A percentile compares a stretch with the other conserved stretches of the same genome.
Conservation (phyloP, 371 early-diverging fungal genomes). For the Batrachochytrium dendrobatidis region DNA sequence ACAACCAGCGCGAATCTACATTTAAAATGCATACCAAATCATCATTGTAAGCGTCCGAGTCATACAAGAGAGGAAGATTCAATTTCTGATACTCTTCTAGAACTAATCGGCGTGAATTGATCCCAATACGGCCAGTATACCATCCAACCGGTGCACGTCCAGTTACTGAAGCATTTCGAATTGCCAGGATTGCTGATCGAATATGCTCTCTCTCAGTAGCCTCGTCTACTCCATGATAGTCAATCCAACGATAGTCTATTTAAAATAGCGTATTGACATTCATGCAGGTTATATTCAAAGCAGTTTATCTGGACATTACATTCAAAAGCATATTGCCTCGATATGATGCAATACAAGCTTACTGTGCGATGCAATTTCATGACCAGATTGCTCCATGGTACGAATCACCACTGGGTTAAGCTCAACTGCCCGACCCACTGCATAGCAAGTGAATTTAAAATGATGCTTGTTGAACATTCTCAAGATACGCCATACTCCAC, state of each 20-base stretch:
- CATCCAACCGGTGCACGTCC: slow-evolving; percentile 38
- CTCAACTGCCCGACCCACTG: slow-evolving; percentile 42
- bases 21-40: slow-evolving; percentile 22
- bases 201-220: slow-evolving; percentile 29
- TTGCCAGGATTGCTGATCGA: slow-evolving; percentile 21
- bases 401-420: slow-evolving; percentile 28
- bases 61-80: slow-evolving; percentile 37
- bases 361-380: slow-evolving; percentile 43
- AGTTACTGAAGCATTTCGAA: slow-evolving; percentile 19
- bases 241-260: slow-evolving; percentile 29
- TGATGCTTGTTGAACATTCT: slow-evolving; percentile 22
- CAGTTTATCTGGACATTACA: too few relatives aligned
- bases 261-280: too few relatives aligned
- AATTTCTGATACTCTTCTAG: slow-evolving; percentile 29
- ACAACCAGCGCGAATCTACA: neutral
- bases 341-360: too few relatives aligned
- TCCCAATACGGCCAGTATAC: slow-evolving; percentile 40
- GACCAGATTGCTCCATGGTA: slow-evolving; percentile 29
- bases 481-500: slow-evolving; percentile 41
- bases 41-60: slow-evolving; percentile 44
- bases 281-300: slow-evolving; percentile 16
- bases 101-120: slow-evolving; percentile 22
- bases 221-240: slow-evolving; percentile 25
- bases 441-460: slow-evolving; percentile 40
- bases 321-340: too few relatives aligned